Conservation (phyloP, 2,329 filamentous ascomycete genomes). For the Chaetomiaceae sp. region DNA sequence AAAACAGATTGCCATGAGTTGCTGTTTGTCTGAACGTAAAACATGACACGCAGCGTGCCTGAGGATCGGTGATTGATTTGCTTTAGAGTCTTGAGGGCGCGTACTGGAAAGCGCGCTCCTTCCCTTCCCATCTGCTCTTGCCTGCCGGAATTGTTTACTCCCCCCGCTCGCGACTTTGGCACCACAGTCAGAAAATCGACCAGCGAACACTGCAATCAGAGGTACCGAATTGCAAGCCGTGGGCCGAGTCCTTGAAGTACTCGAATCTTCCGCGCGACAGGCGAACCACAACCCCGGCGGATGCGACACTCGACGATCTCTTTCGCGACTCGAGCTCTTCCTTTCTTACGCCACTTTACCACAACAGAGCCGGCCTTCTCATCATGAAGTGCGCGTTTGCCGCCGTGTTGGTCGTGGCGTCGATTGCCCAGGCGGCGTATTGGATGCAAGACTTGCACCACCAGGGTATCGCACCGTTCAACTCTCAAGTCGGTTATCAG, state of each 20-base stretch:
- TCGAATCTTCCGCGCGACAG: too few relatives aligned
- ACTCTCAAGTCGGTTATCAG: conserved; percentile 35
- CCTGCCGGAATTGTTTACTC: not conserved
- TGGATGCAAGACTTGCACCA: conserved; percentile 42
- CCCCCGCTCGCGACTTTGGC: not conserved
- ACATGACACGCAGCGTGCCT: too few relatives aligned
- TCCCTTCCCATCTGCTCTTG: not conserved
- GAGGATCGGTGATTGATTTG: too few relatives aligned
- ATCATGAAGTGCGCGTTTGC: conserved; percentile 11
- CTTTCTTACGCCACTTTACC: too few relatives aligned
- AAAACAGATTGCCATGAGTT: too few relatives aligned
- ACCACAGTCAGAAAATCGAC: not conserved
- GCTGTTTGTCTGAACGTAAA: too few relatives aligned
- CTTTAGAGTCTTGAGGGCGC: too few relatives aligned
- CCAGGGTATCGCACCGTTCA: conserved; percentile 43
- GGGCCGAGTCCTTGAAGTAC: too few relatives aligned
- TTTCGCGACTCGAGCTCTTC: too few relatives aligned
- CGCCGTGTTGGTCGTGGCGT: conserved; percentile 13
- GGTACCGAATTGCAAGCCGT: too few relatives aligned
- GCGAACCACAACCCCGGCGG: too few relatives aligned
- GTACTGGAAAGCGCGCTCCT: not conserved
- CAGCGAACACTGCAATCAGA: not conserved
- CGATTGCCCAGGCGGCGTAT: conserved; percentile 25
- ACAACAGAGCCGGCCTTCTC: not conserved
- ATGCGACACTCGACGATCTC: too few relatives aligned